Evolutionary conservation across 495 filamentous ascomycete species (phyloP).

Genomic region (Lichina pygmaea): DNA sequence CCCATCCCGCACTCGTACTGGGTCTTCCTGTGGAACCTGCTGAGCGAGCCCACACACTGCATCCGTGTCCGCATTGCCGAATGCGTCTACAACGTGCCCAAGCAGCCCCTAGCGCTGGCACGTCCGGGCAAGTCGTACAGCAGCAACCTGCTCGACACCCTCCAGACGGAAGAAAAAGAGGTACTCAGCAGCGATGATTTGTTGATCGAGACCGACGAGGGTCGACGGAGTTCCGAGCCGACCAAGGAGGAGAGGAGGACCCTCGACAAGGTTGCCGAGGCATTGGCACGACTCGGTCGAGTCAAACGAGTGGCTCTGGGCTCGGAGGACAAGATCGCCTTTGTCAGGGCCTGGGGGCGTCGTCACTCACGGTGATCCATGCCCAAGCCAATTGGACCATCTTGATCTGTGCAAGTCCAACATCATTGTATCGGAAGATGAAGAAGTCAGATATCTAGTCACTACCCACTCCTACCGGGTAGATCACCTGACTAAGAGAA

Average conservation of each 20-base stretch:
- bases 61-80: constrained; percentile 77
- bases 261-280: constrained; percentile 52
- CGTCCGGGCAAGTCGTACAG: constrained; percentile 14
- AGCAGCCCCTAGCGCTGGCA: constrained; percentile 5
- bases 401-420: too few relatives aligned
- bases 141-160: constrained; percentile 22
- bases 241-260: constrained; percentile 30
- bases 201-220: constrained; percentile 8
- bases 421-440: too few relatives aligned
- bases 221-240: constrained; percentile 14
- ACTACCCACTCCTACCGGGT: too few relatives aligned
- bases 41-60: constrained; percentile 65
- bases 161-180: constrained; percentile 12
- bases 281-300: constrained; percentile 64
- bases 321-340: constrained; percentile 54
- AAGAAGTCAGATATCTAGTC: too few relatives aligned
- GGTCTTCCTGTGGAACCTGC: constrained; percentile 57
- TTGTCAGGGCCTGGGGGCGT: constrained; percentile 26
- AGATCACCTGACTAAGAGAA: too few relatives aligned
- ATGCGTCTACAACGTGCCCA: constrained; percentile 22
- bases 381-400: too few relatives aligned
- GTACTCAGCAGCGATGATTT: constrained; percentile 12
- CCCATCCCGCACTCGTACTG: constrained; percentile 48
- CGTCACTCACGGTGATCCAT: constrained; percentile 14
- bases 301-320: constrained; percentile 79